These are phyloP conservation scores for Boletus edulis DNA, from an alignment of 768 basidiomycete genomes.

Conservation along the genomic window DNA sequence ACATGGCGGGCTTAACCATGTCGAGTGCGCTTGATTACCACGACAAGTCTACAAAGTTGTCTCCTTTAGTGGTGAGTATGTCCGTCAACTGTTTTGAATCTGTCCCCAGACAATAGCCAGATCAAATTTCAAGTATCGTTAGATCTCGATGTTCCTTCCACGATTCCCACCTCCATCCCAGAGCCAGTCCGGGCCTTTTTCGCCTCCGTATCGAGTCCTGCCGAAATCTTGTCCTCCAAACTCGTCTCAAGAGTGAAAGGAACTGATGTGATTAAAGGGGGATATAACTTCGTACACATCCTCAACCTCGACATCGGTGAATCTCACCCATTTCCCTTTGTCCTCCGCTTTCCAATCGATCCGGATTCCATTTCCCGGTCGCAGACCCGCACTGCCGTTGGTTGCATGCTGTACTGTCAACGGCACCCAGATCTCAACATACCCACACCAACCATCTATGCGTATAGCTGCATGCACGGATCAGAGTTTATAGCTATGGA, in stretches of 20 bases:
- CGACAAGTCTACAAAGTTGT: too few species aligned
- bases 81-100: too few species aligned
- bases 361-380: neutral
- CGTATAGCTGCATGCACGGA: neutral
- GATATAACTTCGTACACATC: neutral
- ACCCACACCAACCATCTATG: neutral
- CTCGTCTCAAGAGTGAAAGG: neutral
- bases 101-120: too few species aligned
- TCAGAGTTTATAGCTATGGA: neutral
- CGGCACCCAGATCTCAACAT: neutral
- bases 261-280: neutral
- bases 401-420: neutral
- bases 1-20: too few species aligned
- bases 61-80: too few species aligned
- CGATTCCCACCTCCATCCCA: neutral
- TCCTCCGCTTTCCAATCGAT: neutral
- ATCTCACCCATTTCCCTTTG: neutral
- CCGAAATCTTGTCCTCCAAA: neutral
- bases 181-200: neutral
- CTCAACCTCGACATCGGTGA: neutral
- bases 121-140: too few species aligned
- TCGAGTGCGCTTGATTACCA: too few species aligned
- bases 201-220: neutral
- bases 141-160: too few species aligned
- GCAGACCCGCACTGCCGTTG: neutral